Percentiles rank a stretch among this genome's conserved stretches.
These are phyloP conservation scores for Solanum habrochaites DNA, from an alignment of 257 asterid species.

Conservation along the genomic window DNA sequence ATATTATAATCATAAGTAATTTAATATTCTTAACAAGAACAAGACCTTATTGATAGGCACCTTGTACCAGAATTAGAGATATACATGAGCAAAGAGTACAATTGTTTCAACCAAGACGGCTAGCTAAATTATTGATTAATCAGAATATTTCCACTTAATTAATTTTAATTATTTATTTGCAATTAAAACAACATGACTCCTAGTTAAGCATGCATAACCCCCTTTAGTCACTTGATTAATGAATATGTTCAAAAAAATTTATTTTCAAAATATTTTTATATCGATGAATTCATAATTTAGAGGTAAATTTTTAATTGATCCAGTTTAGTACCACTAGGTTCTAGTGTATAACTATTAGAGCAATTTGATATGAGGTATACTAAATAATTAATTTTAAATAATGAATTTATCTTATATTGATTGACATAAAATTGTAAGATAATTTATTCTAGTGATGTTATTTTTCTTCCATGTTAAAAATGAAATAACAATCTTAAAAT, in stretches of 20 bases:
- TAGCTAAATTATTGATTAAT: neutral
- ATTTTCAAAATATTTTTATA: no score
- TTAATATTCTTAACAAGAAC: neutral
- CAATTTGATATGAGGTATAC: neutral
- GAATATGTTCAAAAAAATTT: neutral
- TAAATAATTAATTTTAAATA: no score
- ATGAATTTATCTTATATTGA: neutral
- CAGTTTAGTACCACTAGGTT: neutral
- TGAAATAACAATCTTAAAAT: no score
- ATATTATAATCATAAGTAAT: no score
- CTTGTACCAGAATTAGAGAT: neutral
- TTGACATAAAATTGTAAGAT: no score
- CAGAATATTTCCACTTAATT: no score
- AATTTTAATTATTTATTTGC: neutral
- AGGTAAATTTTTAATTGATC: no score
- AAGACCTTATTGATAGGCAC: neutral
- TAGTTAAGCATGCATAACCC: neutral
- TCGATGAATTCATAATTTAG: no score
- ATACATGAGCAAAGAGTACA: no score
- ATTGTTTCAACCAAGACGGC: neutral
- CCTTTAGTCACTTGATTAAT: neutral
- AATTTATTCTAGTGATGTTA: no score
- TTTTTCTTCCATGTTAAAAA: no score
- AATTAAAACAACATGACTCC: neutral
- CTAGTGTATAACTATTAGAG: no score